These are phyloP conservation scores for Blastobotrys arbuscula DNA, from an alignment of 1,139 yeast genomes.

Conservation along the genomic window DNA sequence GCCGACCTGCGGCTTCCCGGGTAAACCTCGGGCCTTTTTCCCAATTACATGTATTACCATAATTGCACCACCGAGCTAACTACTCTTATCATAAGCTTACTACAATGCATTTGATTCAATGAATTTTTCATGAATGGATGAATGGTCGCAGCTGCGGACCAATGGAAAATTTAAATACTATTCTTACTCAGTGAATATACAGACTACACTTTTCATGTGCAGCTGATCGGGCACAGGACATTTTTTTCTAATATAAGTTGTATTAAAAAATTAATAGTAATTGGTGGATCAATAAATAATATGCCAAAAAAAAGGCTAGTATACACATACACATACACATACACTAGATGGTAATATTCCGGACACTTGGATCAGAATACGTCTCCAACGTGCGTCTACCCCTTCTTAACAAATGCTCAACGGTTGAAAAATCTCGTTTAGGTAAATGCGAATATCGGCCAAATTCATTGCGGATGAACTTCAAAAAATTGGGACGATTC, in stretches of 20 bases:
- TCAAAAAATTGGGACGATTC: slow-evolving; percentile 26
- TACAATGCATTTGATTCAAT: no score
- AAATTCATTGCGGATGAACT: slow-evolving; percentile 54
- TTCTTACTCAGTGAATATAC: background rate
- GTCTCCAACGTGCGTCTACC: slow-evolving; percentile 71
- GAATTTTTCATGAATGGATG: no score
- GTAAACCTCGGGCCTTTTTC: slow-evolving; percentile 7
- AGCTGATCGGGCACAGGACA: no score
- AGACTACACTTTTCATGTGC: no score
- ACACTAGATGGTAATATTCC: slow-evolving; percentile 21
- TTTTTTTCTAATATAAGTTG: no score
- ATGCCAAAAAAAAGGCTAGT: no score
- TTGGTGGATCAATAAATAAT: background rate
- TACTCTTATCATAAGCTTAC: no score
- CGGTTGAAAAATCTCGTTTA: slow-evolving; percentile 76
- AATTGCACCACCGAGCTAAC: no score
- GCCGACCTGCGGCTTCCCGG: slow-evolving; percentile 7
- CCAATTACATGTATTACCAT: no score
- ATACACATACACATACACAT: no score
- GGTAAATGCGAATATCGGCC: slow-evolving; percentile 52
- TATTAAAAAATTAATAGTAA: background rate
- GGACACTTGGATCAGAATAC: slow-evolving; percentile 45
- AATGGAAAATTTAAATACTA: background rate
- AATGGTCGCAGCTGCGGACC: no score
- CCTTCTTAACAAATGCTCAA: slow-evolving; percentile 75